Evolutionary conservation across 2,329 filamentous ascomycete species (phyloP), one percentile per base, ranked within the genome.

Genomic region (Ophiostoma angusticollis): DNA sequence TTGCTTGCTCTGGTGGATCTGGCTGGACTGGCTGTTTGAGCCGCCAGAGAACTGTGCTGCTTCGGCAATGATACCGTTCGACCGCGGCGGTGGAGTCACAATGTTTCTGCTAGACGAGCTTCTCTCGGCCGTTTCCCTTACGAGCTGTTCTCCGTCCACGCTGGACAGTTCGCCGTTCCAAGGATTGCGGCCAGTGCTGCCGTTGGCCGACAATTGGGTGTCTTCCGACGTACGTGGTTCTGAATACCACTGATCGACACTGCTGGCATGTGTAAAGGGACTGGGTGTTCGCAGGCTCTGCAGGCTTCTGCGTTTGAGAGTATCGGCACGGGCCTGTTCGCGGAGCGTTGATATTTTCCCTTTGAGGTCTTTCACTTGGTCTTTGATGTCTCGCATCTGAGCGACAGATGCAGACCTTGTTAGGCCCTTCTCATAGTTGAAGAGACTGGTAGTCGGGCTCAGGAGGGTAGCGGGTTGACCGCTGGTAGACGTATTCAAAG

Each of bases 301-400:
- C 37, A 87, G 58, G 55, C 84, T 93, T 40, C 78, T 73, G 36
- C 86, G 72, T 51, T 83, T 78, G 50, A 93, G 58, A 49, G 73
- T 85, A 49, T 93, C 86, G 42, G 81, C 82, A 16, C 81, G 74
- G 0, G 84, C 81, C 50, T 84, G 79, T 45, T 86, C 77, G 49
- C 83, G 80, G 30, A 94, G 59, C 13, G 68, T 80, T 2, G 84
- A 87, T 25, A 94, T 86, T 51, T 85, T 84, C 43, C 82, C 84
- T 53, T 86, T 87, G 33, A 94, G 66, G 38, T 82, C 84, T 40
- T 81, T 78, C 72, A 94, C 84, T 55, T 93, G 85, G 47, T 85
- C 80, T 44, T 84, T 84, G 31, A 94, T 64, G 37, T 73, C 72
- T 8, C 79, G 75, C 52, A 84, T 75, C 52, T 83, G 78, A 12